These are phyloP conservation scores for Mesembryanthemum crystallinum DNA, from an alignment of 148 eudicot species.

Conservation along the genomic window DNA sequence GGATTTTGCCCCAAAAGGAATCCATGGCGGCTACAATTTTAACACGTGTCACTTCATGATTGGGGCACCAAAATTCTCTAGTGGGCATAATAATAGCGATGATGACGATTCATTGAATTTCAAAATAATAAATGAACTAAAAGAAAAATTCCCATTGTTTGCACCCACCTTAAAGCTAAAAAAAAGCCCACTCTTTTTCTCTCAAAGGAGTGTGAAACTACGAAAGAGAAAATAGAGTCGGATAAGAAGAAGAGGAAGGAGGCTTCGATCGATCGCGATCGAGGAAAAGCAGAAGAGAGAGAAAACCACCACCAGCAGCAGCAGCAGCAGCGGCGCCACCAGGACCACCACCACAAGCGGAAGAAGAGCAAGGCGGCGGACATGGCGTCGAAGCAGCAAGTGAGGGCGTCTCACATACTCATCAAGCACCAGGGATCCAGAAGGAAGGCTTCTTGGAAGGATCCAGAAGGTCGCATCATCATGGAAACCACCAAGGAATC, in stretches of 20 bases:
- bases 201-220: too few relatives aligned
- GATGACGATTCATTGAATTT: too few relatives aligned
- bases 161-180: too few relatives aligned
- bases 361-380: constrained; percentile 31
- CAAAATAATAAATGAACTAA: too few relatives aligned
- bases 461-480: constrained; percentile 77
- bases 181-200: too few relatives aligned
- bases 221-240: constrained; percentile 46
- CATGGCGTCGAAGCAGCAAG: constrained; percentile 68
- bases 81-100: too few relatives aligned
- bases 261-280: constrained; percentile 41
- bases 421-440: constrained; percentile 90
- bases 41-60: too few relatives aligned
- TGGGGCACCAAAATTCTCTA: too few relatives aligned
- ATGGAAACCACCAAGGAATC: constrained; percentile 55
- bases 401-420: constrained; percentile 85
- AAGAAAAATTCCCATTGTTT: too few relatives aligned
- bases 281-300: constrained; percentile 20
- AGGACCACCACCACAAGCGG: constrained; percentile 14
- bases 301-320: constrained; percentile 1
- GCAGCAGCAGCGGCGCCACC: too few relatives aligned
- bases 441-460: constrained; percentile 89
- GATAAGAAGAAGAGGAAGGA: constrained; percentile 57
- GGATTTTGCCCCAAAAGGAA: too few relatives aligned
- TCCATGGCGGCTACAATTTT: too few relatives aligned